Base-by-base conservation (phyloP, 2,329 filamentous ascomycete genomes). In the Tricladium varicosporioides region DNA sequence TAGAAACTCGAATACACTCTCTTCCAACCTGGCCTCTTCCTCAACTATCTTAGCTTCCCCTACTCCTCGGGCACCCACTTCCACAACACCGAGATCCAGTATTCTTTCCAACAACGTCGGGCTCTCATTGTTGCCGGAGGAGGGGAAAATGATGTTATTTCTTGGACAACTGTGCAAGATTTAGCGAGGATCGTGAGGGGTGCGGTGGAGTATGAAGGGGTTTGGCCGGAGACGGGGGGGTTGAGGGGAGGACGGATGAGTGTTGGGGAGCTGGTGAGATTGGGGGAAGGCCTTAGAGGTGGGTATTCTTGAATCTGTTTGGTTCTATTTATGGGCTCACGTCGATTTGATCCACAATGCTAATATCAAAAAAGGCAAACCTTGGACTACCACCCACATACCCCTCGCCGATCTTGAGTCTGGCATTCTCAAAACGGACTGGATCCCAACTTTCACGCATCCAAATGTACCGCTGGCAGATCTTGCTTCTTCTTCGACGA, bases 1-100 rank as follows among this genome's bases (percentile, higher is more conserved):
- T 48, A 75, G 72, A 67, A 75, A 5, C 66, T 79, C 1, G 74
- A 80, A 54, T 79, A 80, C 65, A 72, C 66, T 36, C 69, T 78
- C 1, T 80, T 80, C 67, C 76, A 79, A 54, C 73, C 76, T 1
- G 75, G 75, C 5, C 59, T 74, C 33, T 78, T 79, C 62, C 61
- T 75, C 48, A 71, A 80, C 62, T 80, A 80, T 69, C 70, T 80
- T 16, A 74, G 72, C 14, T 67, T 72, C 49, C 76, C 78, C 0
- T 60, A 75, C 53, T 62, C 72, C n/a, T 70, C 74, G 0, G 59
- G 71, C 11, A 72, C 72, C 11, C 66, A 73, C n/a, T 64, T 79
- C 19, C 48, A 55, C 5, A 65, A 66, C 5, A 51, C 74, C 9
- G 59, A 71, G 5, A 69, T 67, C 1, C 57, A 60, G 1, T 64